Percentiles rank a stretch among this genome's conserved stretches.
These are phyloP conservation scores for Lasiodiplodia citricola DNA, from an alignment of 2,329 filamentous ascomycete genomes.

Conservation along the genomic window DNA sequence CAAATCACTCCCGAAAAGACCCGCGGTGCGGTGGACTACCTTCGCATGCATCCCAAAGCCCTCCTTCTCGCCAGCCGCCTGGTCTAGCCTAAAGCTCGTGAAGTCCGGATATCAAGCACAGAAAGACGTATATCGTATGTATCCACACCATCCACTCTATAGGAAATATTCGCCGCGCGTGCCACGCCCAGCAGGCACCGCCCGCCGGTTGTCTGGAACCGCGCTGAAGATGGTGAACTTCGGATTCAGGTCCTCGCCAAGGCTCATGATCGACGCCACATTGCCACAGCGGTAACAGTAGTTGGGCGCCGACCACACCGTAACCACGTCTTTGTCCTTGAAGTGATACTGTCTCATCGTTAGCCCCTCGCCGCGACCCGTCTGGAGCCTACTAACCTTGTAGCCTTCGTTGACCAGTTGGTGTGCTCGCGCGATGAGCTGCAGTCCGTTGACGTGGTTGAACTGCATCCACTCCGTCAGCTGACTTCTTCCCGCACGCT, in stretches of 20 bases:
- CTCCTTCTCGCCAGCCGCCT: slow-evolving; percentile 15
- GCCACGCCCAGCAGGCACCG: slow-evolving; percentile 70
- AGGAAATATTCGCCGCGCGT: slow-evolving; percentile 59
- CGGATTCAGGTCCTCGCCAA: slow-evolving; percentile 82
- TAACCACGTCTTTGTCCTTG: slow-evolving; percentile 89
- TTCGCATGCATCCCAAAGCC: slow-evolving; percentile 21
- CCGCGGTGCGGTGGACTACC: slow-evolving; percentile 16
- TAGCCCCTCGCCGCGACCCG: neutral
- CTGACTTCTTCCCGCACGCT: neutral
- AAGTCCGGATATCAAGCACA: slow-evolving; percentile 28
- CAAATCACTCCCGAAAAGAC: slow-evolving; percentile 13
- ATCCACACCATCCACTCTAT: slow-evolving; percentile 37
- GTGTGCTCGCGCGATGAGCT: slow-evolving; percentile 74
- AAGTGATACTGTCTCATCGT: slow-evolving; percentile 75
- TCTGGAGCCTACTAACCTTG: slow-evolving; percentile 55
- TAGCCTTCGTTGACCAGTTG: slow-evolving; percentile 79
- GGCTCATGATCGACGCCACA: slow-evolving; percentile 85
- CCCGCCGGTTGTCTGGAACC: slow-evolving; percentile 83
- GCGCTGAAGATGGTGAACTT: slow-evolving; percentile 92
- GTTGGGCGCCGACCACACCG: slow-evolving; percentile 87
- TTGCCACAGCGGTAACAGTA: slow-evolving; percentile 98
- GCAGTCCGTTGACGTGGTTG: slow-evolving; percentile 75
- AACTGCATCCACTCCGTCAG: slow-evolving; percentile 53
- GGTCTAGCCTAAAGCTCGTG: slow-evolving; percentile 25
- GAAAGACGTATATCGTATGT: slow-evolving; percentile 27